These are phyloP conservation scores for Candida glucosophila DNA, from an alignment of 1,139 yeast species.

Conservation along the genomic window DNA sequence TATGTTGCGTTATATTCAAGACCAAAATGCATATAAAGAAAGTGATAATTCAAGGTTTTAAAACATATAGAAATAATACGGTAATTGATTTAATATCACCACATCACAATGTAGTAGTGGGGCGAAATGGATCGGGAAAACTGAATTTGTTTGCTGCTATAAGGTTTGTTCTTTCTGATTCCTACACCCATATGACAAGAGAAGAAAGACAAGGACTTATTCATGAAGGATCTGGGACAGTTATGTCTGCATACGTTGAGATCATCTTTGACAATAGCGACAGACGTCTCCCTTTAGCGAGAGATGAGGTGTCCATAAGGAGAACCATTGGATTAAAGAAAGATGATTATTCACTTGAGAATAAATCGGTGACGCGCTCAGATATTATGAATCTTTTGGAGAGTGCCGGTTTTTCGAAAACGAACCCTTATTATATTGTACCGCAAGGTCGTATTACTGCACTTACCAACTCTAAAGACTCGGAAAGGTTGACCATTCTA, in stretches of 20 bases:
- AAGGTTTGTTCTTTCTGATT: conserved; percentile 86
- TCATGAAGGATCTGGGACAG: conserved; percentile 87
- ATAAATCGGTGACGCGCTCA: conserved; percentile 67
- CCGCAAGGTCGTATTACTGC: conserved; percentile 91
- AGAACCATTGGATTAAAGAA: conserved; percentile 89
- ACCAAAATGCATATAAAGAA: conserved; percentile 34
- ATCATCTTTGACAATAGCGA: conserved; percentile 78
- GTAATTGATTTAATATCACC: conserved; percentile 72
- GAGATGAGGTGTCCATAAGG: conserved; percentile 62
- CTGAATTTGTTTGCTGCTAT: conserved; percentile 95
- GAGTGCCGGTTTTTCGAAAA: conserved; percentile 85
- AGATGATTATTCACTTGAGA: conserved; percentile 81
- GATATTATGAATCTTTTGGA: conserved; percentile 81
- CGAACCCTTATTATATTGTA: conserved; percentile 91
- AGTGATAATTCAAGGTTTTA: conserved; percentile 83
- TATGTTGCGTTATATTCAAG: too few relatives aligned
- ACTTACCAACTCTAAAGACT: conserved; percentile 81
- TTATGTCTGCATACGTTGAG: conserved; percentile 90
- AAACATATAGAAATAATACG: conserved; percentile 84
- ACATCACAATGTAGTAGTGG: conserved; percentile 82
- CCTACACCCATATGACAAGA: conserved; percentile 77
- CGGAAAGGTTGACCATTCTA: conserved; percentile 66
- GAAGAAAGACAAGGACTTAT: conserved; percentile 85
- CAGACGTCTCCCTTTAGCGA: conserved; percentile 62
- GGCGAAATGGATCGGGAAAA: conserved; percentile 95